Conservation (phyloP, 179 eudicot species). For the Spinacia oleracea region DNA sequence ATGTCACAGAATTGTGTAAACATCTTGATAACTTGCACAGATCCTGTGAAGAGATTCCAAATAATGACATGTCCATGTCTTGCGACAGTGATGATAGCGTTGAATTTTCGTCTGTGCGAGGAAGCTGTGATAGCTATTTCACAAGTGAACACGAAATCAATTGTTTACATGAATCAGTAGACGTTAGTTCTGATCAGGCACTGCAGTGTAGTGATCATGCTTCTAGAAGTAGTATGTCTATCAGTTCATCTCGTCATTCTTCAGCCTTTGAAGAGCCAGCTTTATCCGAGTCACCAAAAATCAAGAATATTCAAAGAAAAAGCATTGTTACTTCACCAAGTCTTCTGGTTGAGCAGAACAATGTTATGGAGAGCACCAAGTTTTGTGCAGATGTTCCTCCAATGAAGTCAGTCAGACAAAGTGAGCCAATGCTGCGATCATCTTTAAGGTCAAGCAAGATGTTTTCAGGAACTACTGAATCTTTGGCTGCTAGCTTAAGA, state of each 20-base stretch:
- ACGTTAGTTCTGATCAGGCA: slow-evolving; percentile 42
- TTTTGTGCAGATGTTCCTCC: slow-evolving; percentile 36
- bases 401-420: slow-evolving; percentile 37
- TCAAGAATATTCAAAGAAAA: slow-evolving; percentile 56
- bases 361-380: slow-evolving; percentile 42
- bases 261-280: slow-evolving; percentile 63
- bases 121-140: slow-evolving; percentile 67
- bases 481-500: slow-evolving; percentile 84
- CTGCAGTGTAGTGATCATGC: slow-evolving; percentile 26
- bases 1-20: slow-evolving; percentile 59
- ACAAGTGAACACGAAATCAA: slow-evolving; percentile 75
- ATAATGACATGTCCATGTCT: slow-evolving; percentile 41
- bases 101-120: slow-evolving; percentile 55
- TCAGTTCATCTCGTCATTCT: slow-evolving; percentile 42
- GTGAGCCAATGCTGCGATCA: slow-evolving; percentile 55
- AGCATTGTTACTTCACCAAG: slow-evolving; percentile 47
- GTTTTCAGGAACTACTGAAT: slow-evolving; percentile 73
- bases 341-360: slow-evolving; percentile 40
- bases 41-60: slow-evolving; percentile 49
- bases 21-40: slow-evolving; percentile 56
- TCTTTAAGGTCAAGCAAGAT: slow-evolving; percentile 72
- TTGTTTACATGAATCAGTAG: slow-evolving; percentile 67
- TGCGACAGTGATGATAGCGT: slow-evolving; percentile 42
- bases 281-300: slow-evolving; percentile 80
- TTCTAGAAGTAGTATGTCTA: slow-evolving; percentile 37